Evolutionary conservation across 2,329 filamentous ascomycete species (phyloP), one percentile per base, ranked within the genome.

Genomic region (Xylariomycetidae sp.): DNA sequence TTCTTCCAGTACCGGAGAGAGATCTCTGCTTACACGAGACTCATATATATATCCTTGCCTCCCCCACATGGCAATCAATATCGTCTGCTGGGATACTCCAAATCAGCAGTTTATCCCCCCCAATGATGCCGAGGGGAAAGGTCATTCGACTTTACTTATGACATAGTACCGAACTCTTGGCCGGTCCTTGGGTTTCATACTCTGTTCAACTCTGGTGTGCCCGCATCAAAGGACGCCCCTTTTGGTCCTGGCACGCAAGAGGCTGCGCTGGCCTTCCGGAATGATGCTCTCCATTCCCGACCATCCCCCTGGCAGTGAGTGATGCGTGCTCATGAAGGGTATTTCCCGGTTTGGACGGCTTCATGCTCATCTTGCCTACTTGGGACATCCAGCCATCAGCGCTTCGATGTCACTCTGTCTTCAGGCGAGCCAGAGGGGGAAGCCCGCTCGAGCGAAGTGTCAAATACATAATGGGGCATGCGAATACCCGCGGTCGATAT

Each of bases 41-140:
- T 9, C n/a, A 16, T 27, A 27, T 27, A 16, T 27, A n/a, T n/a
- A n/a, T n/a, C n/a, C 13, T 27, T n/a, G 15, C 13, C 17, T 27
- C 17, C 34, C 23, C 37, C 33, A 31, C 36, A 33, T 27, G 31
- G 32, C 27, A 45, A 45, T 51, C 27, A 44, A 47, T 38, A 31
- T 35, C 27, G 19, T 26, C 34, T 33, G 16, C 34, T 26, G 28
- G 26, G 39, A 33, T 38, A 31, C 36, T 31, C 39, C 37, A 42
- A 41, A 27, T 16, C 22, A 31, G 26, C 16, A 46, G 41, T 46
- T 44, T 44, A 13, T n/a, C n/a, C 41, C 44, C 37, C n/a, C 48
- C 49, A 51, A 52, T 52, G 41, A 50, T 12, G 27, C 39, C n/a
- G 16, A 20, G 30, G 39, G 37, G 38, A 50, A 47, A 51, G 43